A percentile compares a stretch with the other conserved stretches of the same genome.
These are phyloP conservation scores for Russula brevipes DNA, from an alignment of 768 basidiomycete species.

Conservation along the genomic window DNA sequence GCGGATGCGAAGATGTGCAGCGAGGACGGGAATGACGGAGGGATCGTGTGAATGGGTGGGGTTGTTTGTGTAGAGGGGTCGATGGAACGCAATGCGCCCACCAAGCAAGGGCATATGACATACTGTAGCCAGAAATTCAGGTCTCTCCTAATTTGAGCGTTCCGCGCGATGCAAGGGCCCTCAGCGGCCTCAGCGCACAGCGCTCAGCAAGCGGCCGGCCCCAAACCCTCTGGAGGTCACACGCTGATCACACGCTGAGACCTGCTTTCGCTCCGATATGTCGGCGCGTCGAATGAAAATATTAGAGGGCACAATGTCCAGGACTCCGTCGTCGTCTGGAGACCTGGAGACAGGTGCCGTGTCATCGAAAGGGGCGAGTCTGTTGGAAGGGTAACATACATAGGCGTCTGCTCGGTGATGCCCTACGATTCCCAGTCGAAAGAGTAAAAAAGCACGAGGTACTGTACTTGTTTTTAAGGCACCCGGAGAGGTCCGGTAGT, in stretches of 20 bases:
- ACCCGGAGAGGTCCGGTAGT: conserved; percentile 46
- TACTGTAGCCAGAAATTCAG: conserved; percentile 45
- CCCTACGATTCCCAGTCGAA: too few species aligned
- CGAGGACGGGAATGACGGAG: conserved; percentile 44
- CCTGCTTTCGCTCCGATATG: conserved; percentile 51
- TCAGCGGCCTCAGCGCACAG: conserved; percentile 27
- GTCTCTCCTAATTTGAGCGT: conserved; percentile 68
- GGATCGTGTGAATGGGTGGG: conserved; percentile 30
- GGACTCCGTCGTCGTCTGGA: conserved; percentile 34
- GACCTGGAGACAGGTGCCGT: conserved; percentile 34
- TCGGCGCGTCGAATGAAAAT: conserved; percentile 53
- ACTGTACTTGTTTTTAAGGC: conserved; percentile 10
- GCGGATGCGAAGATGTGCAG: too few species aligned
- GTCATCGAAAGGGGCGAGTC: conserved; percentile 2
- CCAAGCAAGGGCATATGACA: conserved; percentile 58
- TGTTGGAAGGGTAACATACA: background rate
- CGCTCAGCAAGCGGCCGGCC: too few species aligned
- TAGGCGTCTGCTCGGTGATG: too few species aligned
- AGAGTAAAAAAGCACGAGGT: too few species aligned
- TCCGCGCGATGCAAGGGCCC: conserved; percentile 45
- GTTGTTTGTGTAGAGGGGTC: conserved; percentile 29
- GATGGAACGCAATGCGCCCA: conserved; percentile 55
- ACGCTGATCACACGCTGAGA: too few species aligned
- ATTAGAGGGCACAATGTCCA: conserved; percentile 43
- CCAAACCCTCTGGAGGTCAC: conserved; percentile 58